These are phyloP conservation scores for Neonectria coccinea DNA, from an alignment of 2,329 filamentous ascomycete genomes.

Conservation along the genomic window DNA sequence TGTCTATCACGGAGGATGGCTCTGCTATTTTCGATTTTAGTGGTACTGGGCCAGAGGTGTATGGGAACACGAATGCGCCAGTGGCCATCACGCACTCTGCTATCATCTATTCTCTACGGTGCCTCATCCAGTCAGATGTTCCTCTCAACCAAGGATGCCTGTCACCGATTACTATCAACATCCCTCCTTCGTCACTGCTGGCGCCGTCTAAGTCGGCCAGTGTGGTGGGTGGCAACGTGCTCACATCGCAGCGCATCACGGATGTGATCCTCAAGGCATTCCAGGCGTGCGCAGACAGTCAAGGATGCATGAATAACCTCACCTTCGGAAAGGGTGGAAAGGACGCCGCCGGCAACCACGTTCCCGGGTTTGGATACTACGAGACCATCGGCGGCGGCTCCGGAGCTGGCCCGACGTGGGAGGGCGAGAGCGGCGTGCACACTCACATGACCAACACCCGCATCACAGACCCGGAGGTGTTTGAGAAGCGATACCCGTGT, in stretches of 20 bases:
- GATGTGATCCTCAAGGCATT: conserved; percentile 72
- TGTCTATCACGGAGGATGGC: conserved; percentile 79
- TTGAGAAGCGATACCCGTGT: conserved; percentile 78
- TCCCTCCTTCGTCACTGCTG: conserved; percentile 79
- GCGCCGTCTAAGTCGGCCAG: conserved; percentile 81
- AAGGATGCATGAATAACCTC: conserved; percentile 85
- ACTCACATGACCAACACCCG: conserved; percentile 89
- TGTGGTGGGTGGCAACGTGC: conserved; percentile 84
- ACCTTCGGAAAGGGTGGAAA: conserved; percentile 85
- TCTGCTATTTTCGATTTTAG: conserved; percentile 74
- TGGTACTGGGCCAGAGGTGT: conserved; percentile 48
- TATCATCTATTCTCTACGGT: conserved; percentile 87
- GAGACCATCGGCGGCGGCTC: conserved; percentile 85
- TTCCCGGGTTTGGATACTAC: conserved; percentile 82
- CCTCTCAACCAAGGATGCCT: conserved; percentile 89
- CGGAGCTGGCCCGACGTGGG: conserved; percentile 79
- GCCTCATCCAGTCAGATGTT: conserved; percentile 83
- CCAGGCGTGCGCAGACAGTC: conserved; percentile 78
- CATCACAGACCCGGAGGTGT: conserved; percentile 84
- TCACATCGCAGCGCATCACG: conserved; percentile 55
- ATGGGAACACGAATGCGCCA: conserved; percentile 51
- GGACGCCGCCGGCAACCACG: conserved; percentile 61
- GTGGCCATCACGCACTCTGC: conserved; percentile 59
- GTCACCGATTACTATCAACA: conserved; percentile 78
- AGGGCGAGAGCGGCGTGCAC: conserved; percentile 81